Evolutionary conservation across 768 basidiomycete species (phyloP).

Genomic region (Pleurotus cornucopiae): DNA sequence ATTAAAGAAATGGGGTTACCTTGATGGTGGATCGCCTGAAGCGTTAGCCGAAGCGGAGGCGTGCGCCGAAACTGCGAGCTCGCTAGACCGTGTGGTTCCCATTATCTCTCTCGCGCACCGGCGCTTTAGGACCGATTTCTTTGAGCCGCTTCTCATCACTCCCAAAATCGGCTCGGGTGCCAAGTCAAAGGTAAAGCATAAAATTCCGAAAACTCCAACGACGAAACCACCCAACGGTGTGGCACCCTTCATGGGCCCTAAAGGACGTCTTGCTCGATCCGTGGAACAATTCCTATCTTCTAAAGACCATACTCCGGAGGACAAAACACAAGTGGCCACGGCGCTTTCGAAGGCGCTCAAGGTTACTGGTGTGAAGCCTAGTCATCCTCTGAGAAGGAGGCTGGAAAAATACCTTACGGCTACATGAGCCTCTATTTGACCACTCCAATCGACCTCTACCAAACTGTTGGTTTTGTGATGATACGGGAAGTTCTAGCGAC

Average conservation of each 20-base stretch:
- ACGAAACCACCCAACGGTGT: constrained; percentile 23
- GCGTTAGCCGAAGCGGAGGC: constrained; percentile 56
- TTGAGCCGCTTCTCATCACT: constrained; percentile 63
- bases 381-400: constrained; percentile 67
- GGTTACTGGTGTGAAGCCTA: constrained; percentile 51
- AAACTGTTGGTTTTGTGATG: not conserved
- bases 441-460: no score
- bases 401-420: constrained; percentile 52
- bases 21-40: constrained; percentile 44
- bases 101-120: constrained; percentile 63
- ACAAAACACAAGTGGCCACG: constrained; percentile 39
- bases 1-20: constrained; percentile 68
- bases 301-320: constrained; percentile 40
- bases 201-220: constrained; percentile 31
- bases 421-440: constrained; percentile 2
- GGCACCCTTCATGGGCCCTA: constrained; percentile 41
- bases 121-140: constrained; percentile 66
- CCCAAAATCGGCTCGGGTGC: constrained; percentile 42
- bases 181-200: constrained; percentile 45
- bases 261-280: constrained; percentile 65
- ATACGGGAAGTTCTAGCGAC: no score
- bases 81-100: constrained; percentile 61
- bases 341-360: constrained; percentile 50
- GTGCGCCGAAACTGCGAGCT: constrained; percentile 71
- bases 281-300: constrained; percentile 62